These are phyloP conservation scores for Sugiyamaella lignohabitans DNA, from an alignment of 805 yeast species.

Conservation along the genomic window DNA sequence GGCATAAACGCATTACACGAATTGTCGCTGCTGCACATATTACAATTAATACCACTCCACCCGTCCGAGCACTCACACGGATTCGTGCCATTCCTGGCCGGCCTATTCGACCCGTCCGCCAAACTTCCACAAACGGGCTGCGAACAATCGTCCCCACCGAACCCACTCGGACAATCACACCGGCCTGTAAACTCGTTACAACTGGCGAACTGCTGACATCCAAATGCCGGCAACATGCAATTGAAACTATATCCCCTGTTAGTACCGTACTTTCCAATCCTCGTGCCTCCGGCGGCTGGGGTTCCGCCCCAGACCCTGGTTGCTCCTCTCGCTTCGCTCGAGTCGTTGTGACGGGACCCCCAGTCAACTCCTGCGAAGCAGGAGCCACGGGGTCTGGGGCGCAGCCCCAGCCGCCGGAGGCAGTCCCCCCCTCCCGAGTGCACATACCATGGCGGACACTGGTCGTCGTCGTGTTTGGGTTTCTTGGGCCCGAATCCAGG, in stretches of 20 bases:
- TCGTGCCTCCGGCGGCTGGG: conserved; percentile 1
- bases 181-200: conserved; percentile 85
- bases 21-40: conserved; percentile 60
- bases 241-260: conserved; percentile 57
- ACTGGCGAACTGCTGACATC: conserved; percentile 82
- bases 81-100: conserved; percentile 43
- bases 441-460: conserved; percentile 22
- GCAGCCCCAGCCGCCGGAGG: background rate
- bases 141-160: conserved; percentile 89
- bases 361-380: background rate
- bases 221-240: conserved; percentile 85
- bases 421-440: background rate
- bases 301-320: background rate
- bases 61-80: conserved; percentile 81
- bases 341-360: too few relatives aligned
- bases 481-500: too few relatives aligned
- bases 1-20: conserved; percentile 88
- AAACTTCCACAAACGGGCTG: conserved; percentile 83
- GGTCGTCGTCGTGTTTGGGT: conserved; percentile 1
- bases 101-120: conserved; percentile 59
- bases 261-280: background rate
- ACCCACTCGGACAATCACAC: conserved; percentile 89
- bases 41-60: conserved; percentile 94
- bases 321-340: background rate
- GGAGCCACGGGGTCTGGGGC: background rate